Base-by-base conservation (phyloP, 2,329 filamentous ascomycete species). In the Sporothrix globosa region DNA sequence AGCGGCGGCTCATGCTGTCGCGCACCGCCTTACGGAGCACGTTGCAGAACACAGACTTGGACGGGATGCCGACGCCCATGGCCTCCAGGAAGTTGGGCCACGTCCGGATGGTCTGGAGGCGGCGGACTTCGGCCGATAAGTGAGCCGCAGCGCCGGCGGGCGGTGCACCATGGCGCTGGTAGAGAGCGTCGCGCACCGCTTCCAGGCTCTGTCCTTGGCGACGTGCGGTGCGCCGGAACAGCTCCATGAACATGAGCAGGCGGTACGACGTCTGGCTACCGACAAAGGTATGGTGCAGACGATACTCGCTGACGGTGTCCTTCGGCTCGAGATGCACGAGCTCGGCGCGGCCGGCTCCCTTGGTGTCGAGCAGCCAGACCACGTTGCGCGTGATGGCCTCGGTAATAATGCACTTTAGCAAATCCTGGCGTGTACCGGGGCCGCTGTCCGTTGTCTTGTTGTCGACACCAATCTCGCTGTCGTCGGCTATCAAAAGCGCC, bases 301-400 rank as follows among this genome's bases (percentile, higher is more conserved):
- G 83, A 73, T 86, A 85, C 0, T 77, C 70, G 1, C 83, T 85
- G 19, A 82, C 73, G 0, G 73, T 71, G 27, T 78, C 71, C 30
- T 79, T 76, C 0, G 79, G 75, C 72, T 86, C 84, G 4, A 85
- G 73, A 73, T 83, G 85, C 5, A 79, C 78, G 1, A 86, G 79
- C 73, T 85, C 84, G 0, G 82, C 77, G 76, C 77, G 79, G 39
- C 76, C 69, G 14, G 76, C 75, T n/a, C 79, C 79, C 34, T 72
- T 75, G 46, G 34, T 73, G 70, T 84, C 81, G 17, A 86, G 80
- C 75, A 85, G 82, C 83, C 82, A 85, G 13, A 84, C 82, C 0
- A 86, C 83, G 69, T 86, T 85, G 46, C 83, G 80, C 6, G 81
- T 81, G 65, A 86, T 81, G 1, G 83, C 80, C 76, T 86, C 84